A percentile compares a stretch with the other conserved stretches of the same genome.
phyloP scores from a whole-genome alignment of 768 basidiomycete genomes.

The Leccinum variicolor region DNA sequence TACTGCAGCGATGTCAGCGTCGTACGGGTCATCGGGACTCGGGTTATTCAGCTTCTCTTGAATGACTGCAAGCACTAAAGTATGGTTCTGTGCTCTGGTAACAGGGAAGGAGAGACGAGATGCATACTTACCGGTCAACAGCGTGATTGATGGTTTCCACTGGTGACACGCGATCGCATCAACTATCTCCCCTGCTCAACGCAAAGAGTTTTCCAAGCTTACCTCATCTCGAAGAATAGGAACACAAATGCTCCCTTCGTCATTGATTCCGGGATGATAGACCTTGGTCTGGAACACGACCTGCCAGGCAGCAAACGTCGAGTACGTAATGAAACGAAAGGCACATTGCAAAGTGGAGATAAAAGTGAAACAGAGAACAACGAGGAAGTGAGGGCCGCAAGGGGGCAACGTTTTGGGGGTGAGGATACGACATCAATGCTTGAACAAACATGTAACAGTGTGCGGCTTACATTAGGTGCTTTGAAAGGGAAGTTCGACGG shows the following conservation, averaged over 20 bases:
- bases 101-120: neutral
- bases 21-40: slow-evolving; percentile 84
- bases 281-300: slow-evolving; percentile 84
- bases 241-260: slow-evolving; percentile 83
- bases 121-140: slow-evolving; percentile 56
- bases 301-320: slow-evolving; percentile 35
- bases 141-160: slow-evolving; percentile 84
- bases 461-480: slow-evolving; percentile 59
- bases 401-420: slow-evolving; percentile 21
- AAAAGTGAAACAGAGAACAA: neutral
- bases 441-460: slow-evolving; percentile 3
- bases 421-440: neutral
- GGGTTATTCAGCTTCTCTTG: slow-evolving; percentile 89
- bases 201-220: slow-evolving; percentile 2
- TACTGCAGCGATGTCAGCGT: slow-evolving; percentile 83
- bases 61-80: slow-evolving; percentile 66
- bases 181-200: slow-evolving; percentile 1
- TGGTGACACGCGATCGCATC: slow-evolving; percentile 27
- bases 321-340: slow-evolving; percentile 18
- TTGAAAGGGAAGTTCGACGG: slow-evolving; percentile 87
- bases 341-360: neutral
- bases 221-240: slow-evolving; percentile 84
- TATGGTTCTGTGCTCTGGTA: slow-evolving; percentile 7
- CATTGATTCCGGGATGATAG: slow-evolving; percentile 89
- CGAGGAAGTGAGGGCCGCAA: neutral